Conservation (phyloP, 2,329 filamentous ascomycete genomes). For the Dothistroma pini region DNA sequence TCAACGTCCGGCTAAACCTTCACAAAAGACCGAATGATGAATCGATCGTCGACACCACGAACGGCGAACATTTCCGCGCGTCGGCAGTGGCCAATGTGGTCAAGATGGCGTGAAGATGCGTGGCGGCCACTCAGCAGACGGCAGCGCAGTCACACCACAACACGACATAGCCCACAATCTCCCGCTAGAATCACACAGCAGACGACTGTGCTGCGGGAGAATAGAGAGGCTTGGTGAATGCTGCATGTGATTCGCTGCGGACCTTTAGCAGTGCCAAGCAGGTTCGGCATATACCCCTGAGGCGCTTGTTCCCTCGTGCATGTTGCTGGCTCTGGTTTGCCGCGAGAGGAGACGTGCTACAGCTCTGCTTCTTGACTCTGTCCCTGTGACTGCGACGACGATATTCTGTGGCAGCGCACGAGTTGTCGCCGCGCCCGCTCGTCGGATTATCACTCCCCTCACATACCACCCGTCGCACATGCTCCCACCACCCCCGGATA, state of each 20-base stretch:
- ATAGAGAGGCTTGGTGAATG: background rate
- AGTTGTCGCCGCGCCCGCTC: constrained; percentile 2
- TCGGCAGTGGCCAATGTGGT: background rate
- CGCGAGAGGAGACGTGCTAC: background rate
- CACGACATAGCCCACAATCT: background rate
- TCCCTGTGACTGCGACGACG: background rate
- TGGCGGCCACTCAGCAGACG: background rate
- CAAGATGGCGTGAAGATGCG: background rate
- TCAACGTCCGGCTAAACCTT: constrained; percentile 1
- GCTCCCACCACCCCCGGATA: background rate
- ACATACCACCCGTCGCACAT: background rate
- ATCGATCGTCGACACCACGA: background rate
- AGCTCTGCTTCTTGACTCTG: background rate
- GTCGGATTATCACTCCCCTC: background rate
- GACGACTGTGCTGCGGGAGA: background rate
- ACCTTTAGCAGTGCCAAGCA: background rate
- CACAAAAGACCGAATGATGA: background rate
- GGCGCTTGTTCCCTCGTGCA: background rate
- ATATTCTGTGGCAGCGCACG: constrained; percentile 3
- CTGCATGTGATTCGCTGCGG: background rate
- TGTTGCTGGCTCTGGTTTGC: background rate
- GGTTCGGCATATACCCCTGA: background rate
- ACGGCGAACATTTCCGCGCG: background rate
- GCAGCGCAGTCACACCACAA: background rate
- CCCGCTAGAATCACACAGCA: background rate